Base-by-base conservation (phyloP, 495 filamentous ascomycete species). In the Halenospora varia region DNA sequence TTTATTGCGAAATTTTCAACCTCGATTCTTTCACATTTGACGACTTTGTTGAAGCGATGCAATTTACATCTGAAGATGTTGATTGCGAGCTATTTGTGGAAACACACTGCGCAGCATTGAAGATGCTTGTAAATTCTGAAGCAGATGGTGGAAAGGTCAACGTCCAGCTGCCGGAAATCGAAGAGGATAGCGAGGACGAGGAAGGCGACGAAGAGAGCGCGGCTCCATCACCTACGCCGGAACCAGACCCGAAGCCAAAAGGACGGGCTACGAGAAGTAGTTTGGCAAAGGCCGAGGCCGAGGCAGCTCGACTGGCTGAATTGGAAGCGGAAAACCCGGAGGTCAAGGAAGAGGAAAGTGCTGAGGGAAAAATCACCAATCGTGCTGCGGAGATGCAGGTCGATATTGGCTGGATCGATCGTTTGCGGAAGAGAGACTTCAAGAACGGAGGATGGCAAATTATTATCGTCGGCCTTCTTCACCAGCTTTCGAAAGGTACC, bases 11-110 rank as follows among this genome's bases (percentile, higher is more conserved):
- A 66, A 86, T 96, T 10, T 96, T 90, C 63, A 82, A 88, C 61
- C 78, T 98, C 20, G 94, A 98, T 68, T 97, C 93, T 0, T 98
- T 97, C 66, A 97, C 93, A 0, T 93, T 98, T 64, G 94, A 98
- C 66, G 95, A 98, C 71, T 97, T 89, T 65, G 72, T 96, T 18
- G 89, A 97, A 65, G 88, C 93, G 3, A 83, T 98, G 77, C 79
- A 85, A 48, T 87, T 94, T 54, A 80, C 85, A 0, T 89, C 85
- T 0, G 82, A 88, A 10, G 88, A 91, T 25, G 75, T 85, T 1
- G 86, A 90, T 22, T 96, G 95, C 52, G 86, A 97, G 67, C 77
- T 98, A 0, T 88, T 96, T 62, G 85, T 87, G 23, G 94, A 98
- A 67, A 82, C 93, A 0, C 92, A 97, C 69, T 98, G 94, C 68